Evolutionary conservation across 371 early-diverging fungal species (phyloP).

Genomic region (Zopfochytrium polystomum): DNA sequence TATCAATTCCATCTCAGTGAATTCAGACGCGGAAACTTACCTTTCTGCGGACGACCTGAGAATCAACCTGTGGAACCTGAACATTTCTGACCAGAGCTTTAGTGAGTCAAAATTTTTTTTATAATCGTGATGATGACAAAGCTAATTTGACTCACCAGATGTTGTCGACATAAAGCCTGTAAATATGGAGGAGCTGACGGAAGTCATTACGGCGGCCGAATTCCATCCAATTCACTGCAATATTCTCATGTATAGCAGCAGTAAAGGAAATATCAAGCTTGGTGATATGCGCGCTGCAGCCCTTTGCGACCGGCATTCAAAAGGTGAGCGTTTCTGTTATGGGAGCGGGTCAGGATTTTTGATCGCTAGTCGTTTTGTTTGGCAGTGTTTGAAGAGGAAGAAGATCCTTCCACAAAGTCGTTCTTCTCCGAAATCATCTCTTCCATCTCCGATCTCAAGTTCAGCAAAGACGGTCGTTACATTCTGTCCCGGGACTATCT

Average conservation of each 20-base stretch:
- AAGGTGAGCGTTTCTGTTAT: conserved; percentile 55
- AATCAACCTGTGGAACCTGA: too few relatives aligned
- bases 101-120: conserved; percentile 43
- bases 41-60: conserved; percentile 98
- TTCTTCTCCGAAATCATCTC: conserved; percentile 99
- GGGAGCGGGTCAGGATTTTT: neutral
- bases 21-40: conserved; percentile 95
- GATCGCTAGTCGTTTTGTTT: conserved; percentile 12
- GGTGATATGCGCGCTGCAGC: conserved; percentile 96
- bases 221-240: conserved; percentile 91
- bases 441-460: too few relatives aligned
- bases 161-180: conserved; percentile 99
- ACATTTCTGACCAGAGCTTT: too few relatives aligned
- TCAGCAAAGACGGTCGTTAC: conserved; percentile 92
- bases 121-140: neutral
- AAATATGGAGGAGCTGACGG: conserved; percentile 98
- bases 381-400: conserved; percentile 90
- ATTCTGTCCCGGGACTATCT: conserved; percentile 95
- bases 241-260: conserved; percentile 96
- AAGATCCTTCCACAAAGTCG: conserved; percentile 88
- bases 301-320: conserved; percentile 89
- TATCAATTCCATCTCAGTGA: conserved; percentile 98
- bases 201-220: conserved; percentile 99
- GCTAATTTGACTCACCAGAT: conserved; percentile 51
- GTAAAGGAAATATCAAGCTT: conserved; percentile 95